Evolutionary conservation across 2,329 filamentous ascomycete genomes (phyloP).

Genomic region (Colletotrichum lentis): DNA sequence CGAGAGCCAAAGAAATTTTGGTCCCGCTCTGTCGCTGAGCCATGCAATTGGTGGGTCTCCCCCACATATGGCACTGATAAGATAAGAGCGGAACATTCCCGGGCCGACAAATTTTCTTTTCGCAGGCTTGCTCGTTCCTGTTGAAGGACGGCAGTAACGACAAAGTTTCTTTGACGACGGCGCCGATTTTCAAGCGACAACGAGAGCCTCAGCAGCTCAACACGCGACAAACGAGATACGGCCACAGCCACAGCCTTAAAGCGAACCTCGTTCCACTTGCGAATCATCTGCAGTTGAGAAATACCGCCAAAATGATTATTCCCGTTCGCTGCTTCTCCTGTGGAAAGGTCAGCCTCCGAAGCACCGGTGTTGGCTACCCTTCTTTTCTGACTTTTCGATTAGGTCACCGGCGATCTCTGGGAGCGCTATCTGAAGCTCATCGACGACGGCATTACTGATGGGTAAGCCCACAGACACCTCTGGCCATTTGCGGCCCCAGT

Average conservation of each 20-base stretch:
- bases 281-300: background rate
- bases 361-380: constrained; percentile 3
- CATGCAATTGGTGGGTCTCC: constrained; percentile 33
- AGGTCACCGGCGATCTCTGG: constrained; percentile 98
- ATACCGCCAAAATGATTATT: constrained; percentile 83
- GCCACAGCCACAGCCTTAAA: background rate
- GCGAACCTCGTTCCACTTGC: background rate
- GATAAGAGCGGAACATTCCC: constrained; percentile 35
- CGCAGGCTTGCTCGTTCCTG: background rate
- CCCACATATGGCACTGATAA: constrained; percentile 35
- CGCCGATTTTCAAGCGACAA: constrained; percentile 19
- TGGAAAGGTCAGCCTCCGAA: constrained; percentile 80
- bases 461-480: constrained; percentile 60
- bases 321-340: constrained; percentile 98
- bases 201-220: background rate
- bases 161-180: constrained; percentile 30
- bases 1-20: constrained; percentile 38
- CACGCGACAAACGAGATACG: background rate
- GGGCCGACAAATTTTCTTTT: constrained; percentile 37
- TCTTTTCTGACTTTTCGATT: constrained; percentile 44
- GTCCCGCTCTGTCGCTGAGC: constrained; percentile 35
- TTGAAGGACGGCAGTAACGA: background rate
- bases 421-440: constrained; percentile 92
- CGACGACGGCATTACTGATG: constrained; percentile 77
- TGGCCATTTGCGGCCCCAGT: background rate